These are phyloP conservation scores for Elaphomyces granulatus DNA, from an alignment of 495 filamentous ascomycete species.

Conservation along the genomic window DNA sequence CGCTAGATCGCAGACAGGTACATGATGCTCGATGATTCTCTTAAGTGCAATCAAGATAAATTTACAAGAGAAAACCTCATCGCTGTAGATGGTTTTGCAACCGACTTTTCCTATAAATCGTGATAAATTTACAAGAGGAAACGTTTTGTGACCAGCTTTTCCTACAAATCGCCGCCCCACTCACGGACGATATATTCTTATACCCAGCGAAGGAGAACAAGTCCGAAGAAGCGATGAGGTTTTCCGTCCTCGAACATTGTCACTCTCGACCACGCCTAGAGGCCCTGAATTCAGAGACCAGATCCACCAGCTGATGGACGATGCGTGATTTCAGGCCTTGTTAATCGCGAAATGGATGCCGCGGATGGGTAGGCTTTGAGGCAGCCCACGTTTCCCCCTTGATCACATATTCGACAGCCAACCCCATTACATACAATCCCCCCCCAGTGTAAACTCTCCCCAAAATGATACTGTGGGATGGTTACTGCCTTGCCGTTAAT, in stretches of 20 bases:
- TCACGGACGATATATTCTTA: too few relatives aligned
- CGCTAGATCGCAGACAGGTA: background rate
- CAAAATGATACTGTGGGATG: slow-evolving; percentile 25
- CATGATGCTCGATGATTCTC: background rate
- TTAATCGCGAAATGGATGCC: too few relatives aligned
- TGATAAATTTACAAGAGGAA: too few relatives aligned
- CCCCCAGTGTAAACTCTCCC: slow-evolving; percentile 20
- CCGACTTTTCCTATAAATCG: too few relatives aligned
- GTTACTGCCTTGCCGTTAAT: slow-evolving; percentile 19
- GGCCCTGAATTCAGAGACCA: background rate
- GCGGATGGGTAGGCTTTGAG: slow-evolving; percentile 15
- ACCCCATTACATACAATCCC: slow-evolving; percentile 9
- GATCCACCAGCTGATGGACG: slow-evolving; percentile 17
- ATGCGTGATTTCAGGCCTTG: slow-evolving; percentile 21
- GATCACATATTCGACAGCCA: slow-evolving; percentile 4
- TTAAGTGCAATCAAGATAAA: too few relatives aligned
- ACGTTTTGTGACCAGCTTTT: too few relatives aligned
- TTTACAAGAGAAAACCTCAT: too few relatives aligned
- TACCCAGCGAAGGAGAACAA: too few relatives aligned
- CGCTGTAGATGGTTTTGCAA: too few relatives aligned
- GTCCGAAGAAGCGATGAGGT: background rate
- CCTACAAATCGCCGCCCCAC: too few relatives aligned
- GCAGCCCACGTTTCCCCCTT: slow-evolving; percentile 22
- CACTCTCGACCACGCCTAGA: background rate
- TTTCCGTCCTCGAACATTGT: background rate